Base-by-base conservation (phyloP, 352 stramenopile genomes). In the Globisporangium barbulae region DNA sequence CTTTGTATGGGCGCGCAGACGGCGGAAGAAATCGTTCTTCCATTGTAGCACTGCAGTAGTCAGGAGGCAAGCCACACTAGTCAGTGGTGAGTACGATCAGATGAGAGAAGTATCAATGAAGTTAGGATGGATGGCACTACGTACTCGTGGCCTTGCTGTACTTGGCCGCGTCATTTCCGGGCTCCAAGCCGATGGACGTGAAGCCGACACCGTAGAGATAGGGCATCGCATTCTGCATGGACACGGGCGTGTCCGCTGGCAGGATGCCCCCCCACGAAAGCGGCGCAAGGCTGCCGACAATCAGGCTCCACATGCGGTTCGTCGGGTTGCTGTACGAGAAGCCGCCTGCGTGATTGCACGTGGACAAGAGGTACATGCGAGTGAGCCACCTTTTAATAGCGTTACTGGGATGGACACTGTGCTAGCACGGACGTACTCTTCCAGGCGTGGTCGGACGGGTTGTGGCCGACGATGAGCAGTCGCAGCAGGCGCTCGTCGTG, bases 381-480 rank as follows among this genome's bases (percentile, higher is more conserved):
- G 30, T 17, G 2, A 15, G 1, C 1, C 30, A 21, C 28, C 5
- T 10, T 42, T 2, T 10, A 15, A 5, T 12, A 55, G 15, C 4
- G 2, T 84, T 78, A 72, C 89, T 28, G 25, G 25, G 25, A 72
- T 91, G 91, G 2, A 75, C 88, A 60, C 76, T 90, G 13, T 79
- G 79, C 53, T 74, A 67, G 74, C 44, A n/a, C 6, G 19, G 12
- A 53, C 65, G 63, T 65, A 79, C 78, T 90, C 45, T 80, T 72
- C 89, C 90, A 97, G n/a, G 90, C 90, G 76, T 96, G 86, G 39
- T 96, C 85, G 0, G 87, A 96, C 9, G 90, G 90, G 56, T 97
- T 97, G 72, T 96, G 88, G 0, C 90, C 90, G 1, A 96, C 82
- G 61, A 97, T 84, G 44, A 97, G 73, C 39, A 97, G 66, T 8